Evolutionary conservation across 1,139 yeast genomes (phyloP), one percentile per base, ranked within the genome.

Genomic region (Saccharomyces uvarum): DNA sequence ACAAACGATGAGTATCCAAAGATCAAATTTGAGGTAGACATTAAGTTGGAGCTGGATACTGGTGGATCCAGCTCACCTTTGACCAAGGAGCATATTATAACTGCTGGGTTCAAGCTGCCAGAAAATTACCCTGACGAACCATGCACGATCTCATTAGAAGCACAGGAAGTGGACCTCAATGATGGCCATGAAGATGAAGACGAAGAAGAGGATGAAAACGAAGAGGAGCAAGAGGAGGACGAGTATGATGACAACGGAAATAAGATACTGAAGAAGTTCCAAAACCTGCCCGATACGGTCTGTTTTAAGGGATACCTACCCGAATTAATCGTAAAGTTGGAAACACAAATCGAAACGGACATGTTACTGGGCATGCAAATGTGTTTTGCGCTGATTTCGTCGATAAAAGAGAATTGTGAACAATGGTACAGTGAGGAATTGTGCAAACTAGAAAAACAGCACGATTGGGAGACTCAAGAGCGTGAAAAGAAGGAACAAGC

Each of bases 361-460:
- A 64, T 85, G 53, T 56, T 68, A 48, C 51, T 78, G 2, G 98
- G 99, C 1, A 85, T 91, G 78, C 96, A 97, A 14, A 84, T 91
- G 62, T 78, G 91, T 4, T 93, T 90, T 72, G 82, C 96, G 0
- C 70, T 93, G 51, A 81, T 87, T 0, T 83, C 95, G 1, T 75
- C 82, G 14, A 75, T 90, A 53, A 91, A 91, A 66, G 98, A 91
- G 53, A 80, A 79, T 56, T 91, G 88, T 3, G 98, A 93, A 65
- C 72, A 71, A 28, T 66, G 81, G 59, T 87, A 88, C 63, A 79
- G 76, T 27, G 71, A 74, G 9, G 84, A 85, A 61, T 73, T 88
- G 48, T 74, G 75, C n/a, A 65, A 63, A 11, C 77, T 77, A 49
- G 91, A 88, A 62, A 76, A 77, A 54, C 73, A 73, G 59, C 78